Conservation (phyloP, 768 basidiomycete genomes). For the Boletus coccyginus region DNA sequence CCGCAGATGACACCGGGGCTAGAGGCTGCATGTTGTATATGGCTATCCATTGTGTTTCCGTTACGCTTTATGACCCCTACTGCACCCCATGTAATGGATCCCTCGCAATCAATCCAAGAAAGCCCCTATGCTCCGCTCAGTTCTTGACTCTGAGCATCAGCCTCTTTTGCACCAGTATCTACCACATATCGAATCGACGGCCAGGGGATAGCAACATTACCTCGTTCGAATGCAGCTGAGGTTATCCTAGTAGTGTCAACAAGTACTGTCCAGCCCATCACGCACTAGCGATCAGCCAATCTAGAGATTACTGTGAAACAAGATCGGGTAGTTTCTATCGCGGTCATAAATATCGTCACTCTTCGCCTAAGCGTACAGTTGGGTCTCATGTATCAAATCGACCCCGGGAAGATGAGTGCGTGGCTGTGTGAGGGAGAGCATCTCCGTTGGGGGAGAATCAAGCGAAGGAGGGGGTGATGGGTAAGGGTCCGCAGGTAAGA, state of each 20-base stretch:
- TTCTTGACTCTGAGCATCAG: not conserved
- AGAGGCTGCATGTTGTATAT: slow-evolving; percentile 8
- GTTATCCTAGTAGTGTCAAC: not conserved
- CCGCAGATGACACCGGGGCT: not conserved
- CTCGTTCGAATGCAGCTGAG: not conserved
- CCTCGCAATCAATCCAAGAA: slow-evolving; percentile 9
- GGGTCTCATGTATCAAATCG: slow-evolving; percentile 12
- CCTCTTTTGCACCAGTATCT: not conserved
- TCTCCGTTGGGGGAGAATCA: slow-evolving; percentile 22
- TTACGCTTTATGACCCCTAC: slow-evolving; percentile 12
- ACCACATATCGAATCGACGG: not conserved
- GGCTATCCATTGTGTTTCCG: slow-evolving; percentile 9
- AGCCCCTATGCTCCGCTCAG: slow-evolving; percentile 1
- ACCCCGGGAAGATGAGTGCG: not conserved
- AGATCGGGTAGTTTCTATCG: not conserved
- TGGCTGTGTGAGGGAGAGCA: slow-evolving; percentile 11
- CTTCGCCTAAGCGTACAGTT: slow-evolving; percentile 15
- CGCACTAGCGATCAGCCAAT: not conserved
- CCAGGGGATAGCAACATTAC: not conserved
- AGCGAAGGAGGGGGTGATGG: slow-evolving; percentile 46
- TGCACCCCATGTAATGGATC: slow-evolving; percentile 22
- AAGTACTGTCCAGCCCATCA: not conserved
- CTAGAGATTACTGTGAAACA: slow-evolving; percentile 1
- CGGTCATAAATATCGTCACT: slow-evolving; percentile 24
- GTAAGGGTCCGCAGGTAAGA: slow-evolving; percentile 41